Conservation (phyloP, 1,139 yeast species). For the Magnusiomyces sp. region DNA sequence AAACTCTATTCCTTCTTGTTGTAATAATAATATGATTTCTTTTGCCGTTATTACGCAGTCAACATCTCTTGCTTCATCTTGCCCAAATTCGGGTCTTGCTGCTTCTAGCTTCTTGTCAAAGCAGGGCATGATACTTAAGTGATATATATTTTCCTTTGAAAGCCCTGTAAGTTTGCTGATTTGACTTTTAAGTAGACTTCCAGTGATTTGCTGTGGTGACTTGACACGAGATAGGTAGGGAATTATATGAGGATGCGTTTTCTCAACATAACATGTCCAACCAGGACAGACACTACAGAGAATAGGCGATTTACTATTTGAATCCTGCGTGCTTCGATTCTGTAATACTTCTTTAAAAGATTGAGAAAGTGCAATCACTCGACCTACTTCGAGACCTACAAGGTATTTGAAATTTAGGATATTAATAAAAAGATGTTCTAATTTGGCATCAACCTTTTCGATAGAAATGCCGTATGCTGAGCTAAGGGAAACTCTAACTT, state of each 20-base stretch:
- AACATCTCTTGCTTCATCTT: slow-evolving; percentile 45
- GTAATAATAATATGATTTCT: slow-evolving; percentile 67
- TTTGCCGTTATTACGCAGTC: slow-evolving; percentile 92
- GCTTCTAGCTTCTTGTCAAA: slow-evolving; percentile 95
- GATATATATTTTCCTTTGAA: slow-evolving; percentile 46
- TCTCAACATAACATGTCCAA: slow-evolving; percentile 92
- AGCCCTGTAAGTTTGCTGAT: slow-evolving; percentile 33
- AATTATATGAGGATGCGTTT: slow-evolving; percentile 80
- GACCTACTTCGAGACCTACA: slow-evolving; percentile 78
- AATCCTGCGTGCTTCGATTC: slow-evolving; percentile 25
- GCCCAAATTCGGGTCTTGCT: slow-evolving; percentile 61
- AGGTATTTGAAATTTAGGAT: slow-evolving; percentile 64
- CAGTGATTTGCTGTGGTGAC: slow-evolving; percentile 92
- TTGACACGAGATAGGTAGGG: slow-evolving; percentile 52
- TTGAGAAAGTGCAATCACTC: slow-evolving; percentile 59
- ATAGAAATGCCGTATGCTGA: slow-evolving; percentile 51
- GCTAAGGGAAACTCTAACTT: slow-evolving; percentile 75
- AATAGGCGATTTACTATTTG: slow-evolving; percentile 34
- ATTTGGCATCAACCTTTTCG: slow-evolving; percentile 49
- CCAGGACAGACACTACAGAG: slow-evolving; percentile 84
- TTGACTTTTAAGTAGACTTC: slow-evolving; percentile 58
- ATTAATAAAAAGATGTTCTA: slow-evolving; percentile 49
- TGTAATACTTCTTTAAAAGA: slow-evolving; percentile 44
- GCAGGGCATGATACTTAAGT: slow-evolving; percentile 88
- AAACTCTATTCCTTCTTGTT: slow-evolving; percentile 36